Conservation (phyloP, 805 yeast genomes). For the Novakomyces olei region DNA sequence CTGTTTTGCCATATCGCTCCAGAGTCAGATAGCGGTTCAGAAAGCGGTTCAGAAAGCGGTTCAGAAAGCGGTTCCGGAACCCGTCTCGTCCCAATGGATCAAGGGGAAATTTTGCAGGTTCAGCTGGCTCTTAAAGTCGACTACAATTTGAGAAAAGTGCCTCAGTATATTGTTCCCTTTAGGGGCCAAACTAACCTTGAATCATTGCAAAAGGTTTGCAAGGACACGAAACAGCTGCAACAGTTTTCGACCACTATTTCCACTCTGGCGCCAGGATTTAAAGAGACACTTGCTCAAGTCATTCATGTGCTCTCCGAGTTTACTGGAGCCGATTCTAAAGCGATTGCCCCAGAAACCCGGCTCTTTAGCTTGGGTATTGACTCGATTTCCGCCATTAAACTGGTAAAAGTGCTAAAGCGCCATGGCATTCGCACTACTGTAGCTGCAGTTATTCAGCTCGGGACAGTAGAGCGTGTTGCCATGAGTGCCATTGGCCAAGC, state of each 20-base stretch:
- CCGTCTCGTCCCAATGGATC: too few species aligned
- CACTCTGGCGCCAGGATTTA: neutral
- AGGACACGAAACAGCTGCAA: neutral
- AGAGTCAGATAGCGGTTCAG: too few species aligned
- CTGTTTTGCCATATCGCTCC: too few species aligned
- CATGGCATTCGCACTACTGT: conserved; percentile 7
- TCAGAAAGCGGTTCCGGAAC: too few species aligned
- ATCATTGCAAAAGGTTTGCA: neutral
- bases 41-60: too few species aligned
- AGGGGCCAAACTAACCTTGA: neutral
- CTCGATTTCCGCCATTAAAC: conserved; percentile 11
- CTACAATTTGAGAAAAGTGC: neutral
- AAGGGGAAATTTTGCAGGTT: neutral
- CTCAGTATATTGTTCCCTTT: neutral
- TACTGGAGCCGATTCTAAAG: neutral
- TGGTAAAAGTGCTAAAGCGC: conserved; percentile 6
- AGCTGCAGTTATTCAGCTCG: conserved; percentile 6
- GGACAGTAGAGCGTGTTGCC: conserved; percentile 6
- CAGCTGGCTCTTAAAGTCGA: neutral
- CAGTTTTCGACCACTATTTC: neutral
- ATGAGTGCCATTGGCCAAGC: neutral
- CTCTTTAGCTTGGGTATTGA: conserved; percentile 8
- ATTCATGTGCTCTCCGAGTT: neutral
- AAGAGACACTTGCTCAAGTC: neutral
- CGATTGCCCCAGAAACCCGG: neutral